Conservation (phyloP, 1,284 basidiomycete genomes). For the Papiliotrema fonsecae region DNA sequence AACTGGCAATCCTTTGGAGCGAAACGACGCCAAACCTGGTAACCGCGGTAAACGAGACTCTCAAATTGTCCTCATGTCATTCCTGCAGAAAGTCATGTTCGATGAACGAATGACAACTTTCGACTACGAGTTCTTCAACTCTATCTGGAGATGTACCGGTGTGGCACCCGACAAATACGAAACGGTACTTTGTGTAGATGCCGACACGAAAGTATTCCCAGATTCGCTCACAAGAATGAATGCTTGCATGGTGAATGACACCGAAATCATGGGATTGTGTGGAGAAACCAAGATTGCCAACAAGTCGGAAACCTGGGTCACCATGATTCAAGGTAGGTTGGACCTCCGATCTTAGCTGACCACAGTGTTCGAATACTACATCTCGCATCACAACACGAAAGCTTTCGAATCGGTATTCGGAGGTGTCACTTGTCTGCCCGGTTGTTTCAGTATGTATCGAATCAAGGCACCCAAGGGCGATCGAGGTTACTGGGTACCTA, state of each 20-base stretch:
- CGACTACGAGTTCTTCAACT: constrained; percentile 99
- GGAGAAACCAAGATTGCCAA: constrained; percentile 99
- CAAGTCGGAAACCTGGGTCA: constrained; percentile 95
- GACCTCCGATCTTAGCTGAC: constrained; percentile 6
- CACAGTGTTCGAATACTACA: constrained; percentile 96
- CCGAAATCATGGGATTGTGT: constrained; percentile 97
- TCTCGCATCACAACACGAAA: constrained; percentile 97
- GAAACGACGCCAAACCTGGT: constrained; percentile 84
- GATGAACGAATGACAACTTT: constrained; percentile 99
- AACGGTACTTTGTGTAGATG: constrained; percentile 93
- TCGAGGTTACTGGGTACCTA: constrained; percentile 92
- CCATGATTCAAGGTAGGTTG: constrained; percentile 79
- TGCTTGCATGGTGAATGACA: constrained; percentile 91
- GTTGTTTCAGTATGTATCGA: constrained; percentile 99
- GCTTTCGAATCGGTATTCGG: constrained; percentile 99
- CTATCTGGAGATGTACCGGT: constrained; percentile 88
- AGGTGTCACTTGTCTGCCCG: constrained; percentile 97
- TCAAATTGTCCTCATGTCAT: constrained; percentile 96
- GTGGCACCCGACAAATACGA: constrained; percentile 96
- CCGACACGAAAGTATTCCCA: constrained; percentile 96
- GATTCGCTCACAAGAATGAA: constrained; percentile 89
- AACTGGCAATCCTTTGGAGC: constrained; percentile 85
- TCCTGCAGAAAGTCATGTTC: constrained; percentile 98
- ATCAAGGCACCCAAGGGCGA: constrained; percentile 95
- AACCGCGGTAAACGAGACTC: constrained; percentile 98